These are phyloP conservation scores for Nicotiana tabacum DNA, from an alignment of 257 asterid genomes.

Conservation along the genomic window DNA sequence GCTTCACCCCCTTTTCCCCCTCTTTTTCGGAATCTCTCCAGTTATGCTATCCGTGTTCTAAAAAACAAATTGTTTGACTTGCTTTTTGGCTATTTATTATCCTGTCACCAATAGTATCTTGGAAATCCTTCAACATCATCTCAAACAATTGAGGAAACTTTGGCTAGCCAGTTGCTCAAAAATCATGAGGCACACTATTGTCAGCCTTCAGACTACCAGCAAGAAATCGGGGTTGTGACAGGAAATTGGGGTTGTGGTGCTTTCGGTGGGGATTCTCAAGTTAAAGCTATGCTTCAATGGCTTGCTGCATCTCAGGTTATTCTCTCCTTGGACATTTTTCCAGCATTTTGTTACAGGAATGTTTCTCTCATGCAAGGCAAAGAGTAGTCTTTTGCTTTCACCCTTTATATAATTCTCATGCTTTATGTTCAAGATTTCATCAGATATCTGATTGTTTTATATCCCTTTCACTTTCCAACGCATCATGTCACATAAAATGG, in stretches of 20 bases:
- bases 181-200: not conserved
- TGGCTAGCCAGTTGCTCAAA: slow-evolving; percentile 3
- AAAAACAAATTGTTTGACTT: not conserved
- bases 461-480: not conserved
- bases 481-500: slow-evolving; percentile 6
- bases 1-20: not conserved
- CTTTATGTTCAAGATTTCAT: not conserved
- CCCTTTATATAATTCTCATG: not conserved
- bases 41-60: not conserved
- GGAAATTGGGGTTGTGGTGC: slow-evolving; percentile 99
- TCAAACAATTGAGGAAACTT: slow-evolving; percentile 11
- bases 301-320: slow-evolving; percentile 81
- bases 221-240: slow-evolving; percentile 63
- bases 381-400: not conserved
- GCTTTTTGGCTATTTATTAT: not conserved
- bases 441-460: not conserved
- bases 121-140: slow-evolving; percentile 26
- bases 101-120: slow-evolving; percentile 16
- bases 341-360: not conserved
- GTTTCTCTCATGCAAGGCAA: not conserved
- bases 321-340: not conserved
- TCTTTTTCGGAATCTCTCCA: not conserved
- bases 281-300: slow-evolving; percentile 83
- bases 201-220: slow-evolving; percentile 8
- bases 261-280: slow-evolving; percentile 87